Conservation (phyloP, 768 basidiomycete species). For the Hortiboletus campestris region DNA sequence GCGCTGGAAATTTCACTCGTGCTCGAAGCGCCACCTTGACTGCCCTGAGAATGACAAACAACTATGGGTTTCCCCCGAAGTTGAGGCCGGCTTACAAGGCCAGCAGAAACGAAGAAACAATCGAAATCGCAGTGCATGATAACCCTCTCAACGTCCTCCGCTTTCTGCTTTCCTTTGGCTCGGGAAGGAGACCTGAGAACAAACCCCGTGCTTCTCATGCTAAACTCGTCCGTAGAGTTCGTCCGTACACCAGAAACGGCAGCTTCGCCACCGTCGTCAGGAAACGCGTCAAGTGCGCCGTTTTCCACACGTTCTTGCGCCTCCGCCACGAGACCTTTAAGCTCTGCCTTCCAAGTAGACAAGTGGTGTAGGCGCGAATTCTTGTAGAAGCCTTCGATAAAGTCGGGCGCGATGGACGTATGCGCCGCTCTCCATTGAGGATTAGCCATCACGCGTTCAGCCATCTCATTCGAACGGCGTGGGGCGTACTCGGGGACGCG, state of each 20-base stretch:
- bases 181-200: conserved; percentile 47
- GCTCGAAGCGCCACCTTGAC: conserved; percentile 66
- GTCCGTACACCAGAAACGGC: neutral
- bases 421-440: conserved; percentile 85
- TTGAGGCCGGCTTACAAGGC: conserved; percentile 74
- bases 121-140: conserved; percentile 97
- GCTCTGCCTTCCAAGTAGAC: conserved; percentile 88
- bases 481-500: conserved; percentile 65
- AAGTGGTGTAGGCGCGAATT: conserved; percentile 93
- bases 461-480: conserved; percentile 65
- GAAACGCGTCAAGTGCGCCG: conserved; percentile 16
- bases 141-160: conserved; percentile 50
- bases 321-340: conserved; percentile 73
- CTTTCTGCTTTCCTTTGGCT: conserved; percentile 52
- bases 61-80: conserved; percentile 86
- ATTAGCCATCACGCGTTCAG: conserved; percentile 77
- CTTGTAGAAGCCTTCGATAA: conserved; percentile 80
- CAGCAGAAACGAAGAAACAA: conserved; percentile 95
- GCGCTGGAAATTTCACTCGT: conserved; percentile 95
- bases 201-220: conserved; percentile 54
- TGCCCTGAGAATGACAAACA: conserved; percentile 91
- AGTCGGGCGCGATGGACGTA: conserved; percentile 83
- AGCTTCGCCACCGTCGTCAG: neutral
- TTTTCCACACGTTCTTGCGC: conserved; percentile 72
- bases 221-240: conserved; percentile 31